These are phyloP conservation scores for Epichloe gansuensis DNA, from an alignment of 2,329 filamentous ascomycete genomes.

Conservation along the genomic window DNA sequence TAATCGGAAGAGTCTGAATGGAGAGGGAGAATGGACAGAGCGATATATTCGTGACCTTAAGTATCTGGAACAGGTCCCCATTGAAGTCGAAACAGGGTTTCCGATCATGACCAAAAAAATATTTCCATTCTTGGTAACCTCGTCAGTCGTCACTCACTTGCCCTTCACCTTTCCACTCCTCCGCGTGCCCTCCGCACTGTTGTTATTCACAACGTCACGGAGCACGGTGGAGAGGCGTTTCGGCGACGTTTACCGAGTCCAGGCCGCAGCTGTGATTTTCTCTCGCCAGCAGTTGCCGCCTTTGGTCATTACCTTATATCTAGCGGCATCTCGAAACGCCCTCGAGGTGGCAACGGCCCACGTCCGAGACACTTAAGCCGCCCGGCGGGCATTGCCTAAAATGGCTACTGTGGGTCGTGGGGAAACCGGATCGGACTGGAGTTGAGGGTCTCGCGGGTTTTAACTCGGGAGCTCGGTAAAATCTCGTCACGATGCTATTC, in stretches of 20 bases:
- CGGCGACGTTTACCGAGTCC: conserved; percentile 4
- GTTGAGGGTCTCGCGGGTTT: too few species aligned
- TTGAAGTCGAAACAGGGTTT: neutral
- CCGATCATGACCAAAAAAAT: neutral
- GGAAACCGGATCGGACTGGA: neutral
- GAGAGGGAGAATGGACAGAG: neutral
- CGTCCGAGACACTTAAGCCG: neutral
- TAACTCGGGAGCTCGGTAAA: too few species aligned
- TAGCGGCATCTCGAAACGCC: neutral
- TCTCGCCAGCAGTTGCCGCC: conserved; percentile 3
- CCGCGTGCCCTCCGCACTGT: neutral
- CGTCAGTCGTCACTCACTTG: neutral
- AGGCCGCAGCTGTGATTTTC: neutral
- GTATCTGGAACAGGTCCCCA: neutral
- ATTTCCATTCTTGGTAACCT: neutral
- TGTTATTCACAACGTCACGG: neutral
- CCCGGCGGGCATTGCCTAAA: conserved; percentile 2
- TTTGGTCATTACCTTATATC: neutral
- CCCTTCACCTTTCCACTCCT: neutral
- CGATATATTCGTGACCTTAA: neutral
- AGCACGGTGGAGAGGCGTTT: neutral
- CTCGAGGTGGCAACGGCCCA: neutral
- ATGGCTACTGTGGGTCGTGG: neutral
- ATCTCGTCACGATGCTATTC: too few species aligned
- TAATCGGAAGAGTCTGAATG: neutral